Base-by-base conservation (phyloP, 2,329 filamentous ascomycete species). In the Aspergillus jensenii region DNA sequence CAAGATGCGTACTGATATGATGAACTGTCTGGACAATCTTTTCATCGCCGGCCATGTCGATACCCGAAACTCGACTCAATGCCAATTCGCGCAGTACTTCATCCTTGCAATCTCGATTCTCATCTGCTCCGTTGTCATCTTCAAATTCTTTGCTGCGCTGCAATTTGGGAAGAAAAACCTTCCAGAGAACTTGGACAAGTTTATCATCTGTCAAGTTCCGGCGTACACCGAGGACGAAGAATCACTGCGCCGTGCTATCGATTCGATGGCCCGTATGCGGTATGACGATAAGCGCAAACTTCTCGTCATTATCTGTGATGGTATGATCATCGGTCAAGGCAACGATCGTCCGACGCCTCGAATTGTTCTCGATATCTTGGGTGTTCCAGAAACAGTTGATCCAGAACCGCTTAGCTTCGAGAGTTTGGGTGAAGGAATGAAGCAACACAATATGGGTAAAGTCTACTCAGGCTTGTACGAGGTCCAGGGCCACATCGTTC, bases 361-460 rank as follows among this genome's bases (percentile, higher is more conserved):
- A 61, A 99, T 99, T 65, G 93, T 99, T 23, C 83, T 99, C 55
- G 95, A 99, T 69, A 99, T 99, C 80, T 83, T 99, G 6, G 95
- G 95, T 63, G 95, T 99, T 31, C 90, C 92, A 2, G 93, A 97
- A 67, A 90, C 89, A 2, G 90, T 97, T 15, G 93, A 99, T 70
- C 95, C 96, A 0, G 93, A 98, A 73, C 91, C 95, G 3, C 82
- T 99, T 58, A 97, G 92, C 81, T 99, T 99, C 68, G 93, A 99
- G 74, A 93, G 91, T 71, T 84, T 99, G 37, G 95, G 95, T 59
- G 93, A 98, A 77, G 95, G 95, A 72, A 86, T 90, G 78, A 96
- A 96, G 79, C 95, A 98, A 76, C 95, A 98, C 81, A 99, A 99
- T 76, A 98, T 98, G 93, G 95, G 90, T 76, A 99, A 99, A 78